Percentiles rank a stretch among this genome's conserved stretches.
phyloP scores from a whole-genome alignment of 768 basidiomycete species.

The Boletus fagicola region DNA sequence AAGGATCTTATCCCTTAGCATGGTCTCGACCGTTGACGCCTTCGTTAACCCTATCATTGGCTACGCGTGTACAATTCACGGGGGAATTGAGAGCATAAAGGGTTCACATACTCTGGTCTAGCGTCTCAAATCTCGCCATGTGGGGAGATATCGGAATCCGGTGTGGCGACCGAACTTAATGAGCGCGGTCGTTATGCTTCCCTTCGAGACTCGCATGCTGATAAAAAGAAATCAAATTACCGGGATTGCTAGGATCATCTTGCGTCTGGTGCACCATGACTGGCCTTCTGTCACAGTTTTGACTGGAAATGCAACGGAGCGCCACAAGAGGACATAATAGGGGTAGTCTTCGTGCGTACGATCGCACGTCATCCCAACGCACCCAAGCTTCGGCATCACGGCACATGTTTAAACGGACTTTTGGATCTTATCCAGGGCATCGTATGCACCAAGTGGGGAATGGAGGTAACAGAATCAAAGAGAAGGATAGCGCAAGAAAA shows the following conservation, averaged over 20 bases:
- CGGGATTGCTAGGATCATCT: background rate
- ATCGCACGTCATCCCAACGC: background rate
- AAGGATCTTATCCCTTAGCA: slow-evolving; percentile 17
- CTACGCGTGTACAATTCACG: background rate
- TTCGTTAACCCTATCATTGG: background rate
- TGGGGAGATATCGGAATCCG: background rate
- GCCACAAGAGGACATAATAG: background rate
- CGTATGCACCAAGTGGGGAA: background rate
- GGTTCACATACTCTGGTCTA: background rate
- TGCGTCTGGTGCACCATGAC: background rate
- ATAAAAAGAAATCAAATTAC: background rate
- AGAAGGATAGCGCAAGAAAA: background rate
- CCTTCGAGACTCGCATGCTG: background rate
- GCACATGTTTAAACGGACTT: background rate
- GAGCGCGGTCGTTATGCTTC: background rate
- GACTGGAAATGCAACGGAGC: background rate
- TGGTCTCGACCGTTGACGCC: background rate
- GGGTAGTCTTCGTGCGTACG: background rate
- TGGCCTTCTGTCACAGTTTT: background rate
- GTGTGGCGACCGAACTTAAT: background rate
- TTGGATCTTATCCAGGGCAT: background rate
- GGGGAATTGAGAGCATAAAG: background rate
- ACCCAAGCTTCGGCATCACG: background rate
- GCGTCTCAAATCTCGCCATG: background rate
- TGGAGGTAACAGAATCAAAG: background rate